Base-by-base conservation (phyloP, 176 grass and related monocot genomes). In the Carex myosuroides region DNA sequence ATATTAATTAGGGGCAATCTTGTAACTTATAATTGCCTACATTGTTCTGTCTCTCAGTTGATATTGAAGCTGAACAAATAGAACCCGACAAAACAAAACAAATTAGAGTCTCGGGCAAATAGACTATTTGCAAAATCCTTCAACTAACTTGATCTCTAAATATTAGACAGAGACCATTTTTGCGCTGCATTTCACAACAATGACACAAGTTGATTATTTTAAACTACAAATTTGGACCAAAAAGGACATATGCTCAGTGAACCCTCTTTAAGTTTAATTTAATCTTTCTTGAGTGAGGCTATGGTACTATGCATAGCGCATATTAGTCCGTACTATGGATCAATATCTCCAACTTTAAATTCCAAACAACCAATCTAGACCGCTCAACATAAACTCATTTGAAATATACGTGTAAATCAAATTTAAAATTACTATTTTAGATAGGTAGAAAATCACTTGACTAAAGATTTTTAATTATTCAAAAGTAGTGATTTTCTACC, bases 141-240 rank as follows among this genome's bases (percentile, higher is more conserved):
- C 12, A 56, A 11, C 48, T 30, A 17, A 22, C 46, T 76, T 55
- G 22, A 56, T 77, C 50, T 55, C 50, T 73, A 4, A 22, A 48
- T 56, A 77, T 17, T 1, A 77, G 24, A 54, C 13, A 74, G 13
- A 32, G 22, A 56, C 24, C 0, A 32, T 56, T 76, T 76, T 77
- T 77, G 22, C 24, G 13, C 21, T 77, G 18, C 54, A 56, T 77
- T 77, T 55, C 12, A 29, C 17, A 29, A 14, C 3, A 21, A 37
- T 18, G 32, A 22, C 79, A 35, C 71, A 64, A 83, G 35, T 53
- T 67, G 65, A 81, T 37, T 42, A 84, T 32, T 56, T 13, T 79
- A 59, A 56, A 18, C 12, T 80, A 77, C 80, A 17, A 22, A 48
- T 41, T 83, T 70, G 60, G 58, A 52, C 1, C 16, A 26, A 85